phyloP scores from a whole-genome alignment of 2,329 filamentous ascomycete genomes.

The Microdochium paspali region DNA sequence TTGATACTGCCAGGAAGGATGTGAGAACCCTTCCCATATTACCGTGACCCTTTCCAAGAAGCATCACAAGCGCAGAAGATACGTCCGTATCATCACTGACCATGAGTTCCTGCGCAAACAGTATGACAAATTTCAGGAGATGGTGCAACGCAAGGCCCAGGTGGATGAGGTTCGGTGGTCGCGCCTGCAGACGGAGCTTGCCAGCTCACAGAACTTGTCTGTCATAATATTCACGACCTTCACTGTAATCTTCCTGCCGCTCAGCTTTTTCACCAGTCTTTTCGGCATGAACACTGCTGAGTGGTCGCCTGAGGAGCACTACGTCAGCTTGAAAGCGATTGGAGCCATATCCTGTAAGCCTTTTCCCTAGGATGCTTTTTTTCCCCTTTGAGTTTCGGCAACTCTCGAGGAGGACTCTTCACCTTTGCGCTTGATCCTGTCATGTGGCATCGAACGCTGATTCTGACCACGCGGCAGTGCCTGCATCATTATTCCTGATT shows the following conservation, averaged over 20 bases:
- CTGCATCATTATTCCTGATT: slow-evolving; percentile 38
- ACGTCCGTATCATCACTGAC: slow-evolving; percentile 21
- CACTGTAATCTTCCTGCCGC: slow-evolving; percentile 52
- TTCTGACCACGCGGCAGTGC: no score
- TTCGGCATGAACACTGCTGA: slow-evolving; percentile 58
- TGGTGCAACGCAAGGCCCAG: slow-evolving; percentile 58
- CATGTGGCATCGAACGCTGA: no score
- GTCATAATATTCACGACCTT: slow-evolving; percentile 59
- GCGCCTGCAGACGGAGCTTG: slow-evolving; percentile 52
- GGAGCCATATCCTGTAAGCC: slow-evolving; percentile 32
- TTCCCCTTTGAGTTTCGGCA: no score
- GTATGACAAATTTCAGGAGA: slow-evolving; percentile 57
- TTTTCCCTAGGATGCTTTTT: no score
- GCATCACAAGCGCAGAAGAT: no score
- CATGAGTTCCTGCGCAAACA: slow-evolving; percentile 17
- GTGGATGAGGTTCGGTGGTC: slow-evolving; percentile 57
- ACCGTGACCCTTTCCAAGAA: no score
- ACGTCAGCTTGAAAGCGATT: slow-evolving; percentile 32
- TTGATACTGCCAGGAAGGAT: slow-evolving; percentile 47
- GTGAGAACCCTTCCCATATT: slow-evolving; percentile 24
- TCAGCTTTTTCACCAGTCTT: slow-evolving; percentile 56
- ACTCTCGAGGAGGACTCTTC: no score
- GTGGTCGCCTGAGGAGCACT: slow-evolving; percentile 39
- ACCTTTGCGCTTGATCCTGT: no score
- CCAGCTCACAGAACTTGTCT: slow-evolving; percentile 50